Conservation (phyloP, 2,329 filamentous ascomycete genomes). For the Exophiala alcalophila region DNA sequence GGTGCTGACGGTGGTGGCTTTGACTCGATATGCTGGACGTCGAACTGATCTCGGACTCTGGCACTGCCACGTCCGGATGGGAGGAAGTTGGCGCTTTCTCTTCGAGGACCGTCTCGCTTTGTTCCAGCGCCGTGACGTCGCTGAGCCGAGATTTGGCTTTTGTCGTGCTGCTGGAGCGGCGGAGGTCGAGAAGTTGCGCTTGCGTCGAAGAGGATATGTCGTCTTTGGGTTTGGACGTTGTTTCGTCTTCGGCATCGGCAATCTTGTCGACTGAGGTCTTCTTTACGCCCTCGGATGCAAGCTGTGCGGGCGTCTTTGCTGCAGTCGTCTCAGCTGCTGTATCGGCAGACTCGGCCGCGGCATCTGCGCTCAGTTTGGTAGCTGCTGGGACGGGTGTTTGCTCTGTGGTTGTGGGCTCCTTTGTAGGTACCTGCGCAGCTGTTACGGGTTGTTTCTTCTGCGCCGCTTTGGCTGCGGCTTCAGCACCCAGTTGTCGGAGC, state of each 20-base stretch:
- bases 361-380: conserved; percentile 18
- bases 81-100: conserved; percentile 5
- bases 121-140: conserved; percentile 23
- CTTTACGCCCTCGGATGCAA: conserved; percentile 27
- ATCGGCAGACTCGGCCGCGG: conserved; percentile 21
- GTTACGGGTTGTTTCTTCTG: conserved; percentile 28
- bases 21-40: neutral
- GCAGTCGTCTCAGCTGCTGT: conserved; percentile 21
- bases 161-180: conserved; percentile 20
- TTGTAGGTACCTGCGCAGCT: conserved; percentile 17
- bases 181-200: conserved; percentile 23
- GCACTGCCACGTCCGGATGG: conserved; percentile 3
- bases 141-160: conserved; percentile 19
- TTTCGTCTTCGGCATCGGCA: conserved; percentile 21
- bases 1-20: conserved; percentile 33
- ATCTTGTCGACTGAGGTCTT: conserved; percentile 29
- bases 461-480: conserved; percentile 35
- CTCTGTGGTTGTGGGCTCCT: conserved; percentile 12
- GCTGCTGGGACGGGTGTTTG: conserved; percentile 16
- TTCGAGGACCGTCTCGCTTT: conserved; percentile 20
- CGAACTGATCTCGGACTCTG: conserved; percentile 15
- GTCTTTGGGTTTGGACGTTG: conserved; percentile 17
- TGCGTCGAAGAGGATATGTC: conserved; percentile 20
- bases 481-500: conserved; percentile 44
- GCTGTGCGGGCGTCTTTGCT: conserved; percentile 26